Evolutionary conservation across 176 grass and related monocot genomes (phyloP).

Genomic region (Paspalum vaginatum): DNA sequence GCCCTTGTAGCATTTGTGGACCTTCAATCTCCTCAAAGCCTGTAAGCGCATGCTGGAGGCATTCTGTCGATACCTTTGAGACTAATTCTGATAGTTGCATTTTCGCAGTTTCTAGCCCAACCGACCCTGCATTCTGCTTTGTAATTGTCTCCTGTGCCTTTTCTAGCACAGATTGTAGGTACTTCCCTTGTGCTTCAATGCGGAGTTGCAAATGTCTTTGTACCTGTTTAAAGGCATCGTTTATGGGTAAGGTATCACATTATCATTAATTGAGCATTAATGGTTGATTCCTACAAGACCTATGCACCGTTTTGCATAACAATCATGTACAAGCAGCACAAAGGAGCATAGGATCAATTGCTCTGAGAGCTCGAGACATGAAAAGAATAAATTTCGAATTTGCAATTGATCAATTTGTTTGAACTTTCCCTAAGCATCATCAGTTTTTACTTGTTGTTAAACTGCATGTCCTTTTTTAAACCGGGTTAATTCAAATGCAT

Average conservation of each 20-base stretch:
- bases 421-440: background rate
- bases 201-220: slow-evolving; percentile 95
- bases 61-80: slow-evolving; percentile 87
- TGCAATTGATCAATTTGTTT: background rate
- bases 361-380: background rate
- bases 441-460: background rate
- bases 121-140: slow-evolving; percentile 78
- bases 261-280: slow-evolving; percentile 24
- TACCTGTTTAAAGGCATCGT: slow-evolving; percentile 55
- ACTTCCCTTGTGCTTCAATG: slow-evolving; percentile 98
- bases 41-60: slow-evolving; percentile 64
- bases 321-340: background rate
- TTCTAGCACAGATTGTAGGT: slow-evolving; percentile 91
- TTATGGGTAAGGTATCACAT: slow-evolving; percentile 22
- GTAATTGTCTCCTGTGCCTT: slow-evolving; percentile 89
- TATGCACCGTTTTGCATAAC: slow-evolving; percentile 18
- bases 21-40: slow-evolving; percentile 53
- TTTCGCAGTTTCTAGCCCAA: slow-evolving; percentile 76
- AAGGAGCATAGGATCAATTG: slow-evolving; percentile 15
- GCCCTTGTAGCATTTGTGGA: slow-evolving; percentile 51
- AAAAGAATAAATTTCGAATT: slow-evolving; percentile 28
- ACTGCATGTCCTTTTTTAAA: background rate
- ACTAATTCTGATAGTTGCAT: slow-evolving; percentile 86
- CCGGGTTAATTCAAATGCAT: slow-evolving; percentile 3
- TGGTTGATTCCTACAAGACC: slow-evolving; percentile 1